A percentile compares a stretch with the other conserved stretches of the same genome.
These are phyloP conservation scores for Hyphochytrium catenoides DNA, from an alignment of 352 stramenopile species.

Conservation along the genomic window DNA sequence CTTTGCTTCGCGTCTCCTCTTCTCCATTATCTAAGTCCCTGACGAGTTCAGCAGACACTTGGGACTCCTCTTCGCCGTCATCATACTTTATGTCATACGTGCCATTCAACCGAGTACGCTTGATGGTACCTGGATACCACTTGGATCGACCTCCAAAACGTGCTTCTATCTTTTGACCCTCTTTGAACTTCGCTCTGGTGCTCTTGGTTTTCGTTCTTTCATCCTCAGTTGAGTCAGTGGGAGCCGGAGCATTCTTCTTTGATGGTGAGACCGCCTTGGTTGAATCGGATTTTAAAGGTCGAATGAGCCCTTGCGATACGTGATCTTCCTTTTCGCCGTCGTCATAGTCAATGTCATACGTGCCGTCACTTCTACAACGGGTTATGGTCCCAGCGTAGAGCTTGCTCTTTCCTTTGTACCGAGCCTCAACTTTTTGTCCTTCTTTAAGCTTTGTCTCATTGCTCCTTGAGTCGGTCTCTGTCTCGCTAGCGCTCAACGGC, in stretches of 20 bases:
- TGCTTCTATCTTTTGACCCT: conserved; percentile 19
- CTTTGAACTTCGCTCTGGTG: conserved; percentile 16
- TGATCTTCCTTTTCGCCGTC: conserved; percentile 26
- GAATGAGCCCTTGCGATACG: conserved; percentile 13
- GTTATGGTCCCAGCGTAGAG: conserved; percentile 23
- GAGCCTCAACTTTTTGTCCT: conserved; percentile 18
- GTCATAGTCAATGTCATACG: conserved; percentile 33
- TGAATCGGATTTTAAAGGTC: conserved; percentile 15
- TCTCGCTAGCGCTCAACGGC: no score
- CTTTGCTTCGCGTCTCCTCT: conserved; percentile 1
- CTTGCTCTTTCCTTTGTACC: conserved; percentile 22
- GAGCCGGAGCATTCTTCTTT: conserved; percentile 9
- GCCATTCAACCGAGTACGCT: conserved; percentile 15
- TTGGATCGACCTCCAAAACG: conserved; percentile 22
- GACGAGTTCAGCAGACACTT: conserved; percentile 10
- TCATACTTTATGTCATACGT: conserved; percentile 44
- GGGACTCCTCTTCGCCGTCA: conserved; percentile 33
- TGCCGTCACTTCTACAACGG: conserved; percentile 20
- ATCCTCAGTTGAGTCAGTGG: conserved; percentile 9
- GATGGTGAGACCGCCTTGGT: conserved; percentile 10
- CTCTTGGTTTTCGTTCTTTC: conserved; percentile 11
- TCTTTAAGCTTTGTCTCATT: conserved; percentile 6
- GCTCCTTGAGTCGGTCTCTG: not conserved
- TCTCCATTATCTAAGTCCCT: not conserved
- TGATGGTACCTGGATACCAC: conserved; percentile 24